Evolutionary conservation across 169 alveolate species (phyloP).

Genomic region (Plasmodium coatneyi): DNA sequence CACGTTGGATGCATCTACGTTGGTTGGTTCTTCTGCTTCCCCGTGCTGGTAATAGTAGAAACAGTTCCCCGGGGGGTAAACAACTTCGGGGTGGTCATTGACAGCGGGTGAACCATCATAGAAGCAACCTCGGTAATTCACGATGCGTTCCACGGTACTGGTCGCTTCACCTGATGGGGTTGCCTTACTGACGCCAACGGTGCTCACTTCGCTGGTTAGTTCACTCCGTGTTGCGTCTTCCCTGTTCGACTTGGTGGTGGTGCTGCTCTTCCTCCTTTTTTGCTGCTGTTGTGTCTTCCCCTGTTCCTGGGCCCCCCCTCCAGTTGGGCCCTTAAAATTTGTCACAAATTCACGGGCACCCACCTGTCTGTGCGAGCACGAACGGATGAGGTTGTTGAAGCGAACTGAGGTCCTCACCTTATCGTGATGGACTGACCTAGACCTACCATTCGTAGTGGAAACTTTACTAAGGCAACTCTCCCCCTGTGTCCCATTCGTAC

Average conservation of each 20-base stretch:
- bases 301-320: neutral
- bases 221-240: neutral
- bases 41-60: neutral
- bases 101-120: neutral
- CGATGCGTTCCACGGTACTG: neutral
- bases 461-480: neutral
- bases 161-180: neutral
- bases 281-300: neutral
- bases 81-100: neutral
- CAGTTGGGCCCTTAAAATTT: neutral
- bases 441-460: neutral
- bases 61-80: neutral
- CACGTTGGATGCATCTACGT: neutral
- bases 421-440: neutral
- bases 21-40: neutral
- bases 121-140: slow-evolving; percentile 11
- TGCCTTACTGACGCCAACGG: neutral
- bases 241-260: neutral
- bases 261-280: neutral
- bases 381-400: neutral
- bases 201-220: neutral
- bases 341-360: neutral
- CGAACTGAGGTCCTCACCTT: neutral
- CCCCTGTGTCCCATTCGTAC: neutral
- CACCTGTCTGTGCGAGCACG: neutral